Percentiles rank a stretch among this genome's conserved stretches.
Conservation (phyloP, 768 basidiomycete genomes). For the Kwoniella heveanensis region DNA sequence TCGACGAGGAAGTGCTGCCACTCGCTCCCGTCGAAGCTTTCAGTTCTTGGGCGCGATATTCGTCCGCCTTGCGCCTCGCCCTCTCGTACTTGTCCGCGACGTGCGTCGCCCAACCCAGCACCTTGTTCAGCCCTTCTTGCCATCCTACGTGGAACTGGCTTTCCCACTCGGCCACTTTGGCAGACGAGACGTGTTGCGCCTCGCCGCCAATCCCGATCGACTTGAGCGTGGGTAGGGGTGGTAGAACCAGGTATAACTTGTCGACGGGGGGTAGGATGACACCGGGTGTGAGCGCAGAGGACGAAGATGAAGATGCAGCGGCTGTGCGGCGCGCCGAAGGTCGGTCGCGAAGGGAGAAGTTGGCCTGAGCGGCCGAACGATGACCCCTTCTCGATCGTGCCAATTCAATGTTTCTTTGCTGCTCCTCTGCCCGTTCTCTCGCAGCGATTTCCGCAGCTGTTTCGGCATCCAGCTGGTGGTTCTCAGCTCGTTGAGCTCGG, state of each 20-base stretch:
- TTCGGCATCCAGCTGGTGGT: slow-evolving; percentile 22
- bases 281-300: slow-evolving; percentile 20
- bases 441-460: slow-evolving; percentile 17
- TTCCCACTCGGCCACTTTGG: slow-evolving; percentile 48
- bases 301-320: slow-evolving; percentile 12
- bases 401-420: slow-evolving; percentile 26
- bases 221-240: slow-evolving; percentile 49
- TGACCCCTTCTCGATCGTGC: slow-evolving; percentile 43
- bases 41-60: slow-evolving; percentile 40
- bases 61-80: slow-evolving; percentile 47
- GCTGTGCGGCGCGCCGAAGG: slow-evolving; percentile 28
- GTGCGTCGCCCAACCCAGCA: slow-evolving; percentile 52
- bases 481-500: slow-evolving; percentile 11
- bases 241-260: slow-evolving; percentile 51
- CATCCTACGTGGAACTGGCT: slow-evolving; percentile 51
- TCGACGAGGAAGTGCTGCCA: not conserved
- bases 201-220: slow-evolving; percentile 55
- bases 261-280: slow-evolving; percentile 42
- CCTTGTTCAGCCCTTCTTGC: slow-evolving; percentile 49
- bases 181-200: slow-evolving; percentile 30
- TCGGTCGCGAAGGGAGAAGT: slow-evolving; percentile 53
- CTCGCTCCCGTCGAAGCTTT: not conserved
- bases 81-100: slow-evolving; percentile 54
- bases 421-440: slow-evolving; percentile 23
- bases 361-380: slow-evolving; percentile 51